Percentiles rank a stretch among this genome's conserved stretches.
phyloP scores from a whole-genome alignment of 2,329 filamentous ascomycete genomes.

The Calonectria multiphialidica region DNA sequence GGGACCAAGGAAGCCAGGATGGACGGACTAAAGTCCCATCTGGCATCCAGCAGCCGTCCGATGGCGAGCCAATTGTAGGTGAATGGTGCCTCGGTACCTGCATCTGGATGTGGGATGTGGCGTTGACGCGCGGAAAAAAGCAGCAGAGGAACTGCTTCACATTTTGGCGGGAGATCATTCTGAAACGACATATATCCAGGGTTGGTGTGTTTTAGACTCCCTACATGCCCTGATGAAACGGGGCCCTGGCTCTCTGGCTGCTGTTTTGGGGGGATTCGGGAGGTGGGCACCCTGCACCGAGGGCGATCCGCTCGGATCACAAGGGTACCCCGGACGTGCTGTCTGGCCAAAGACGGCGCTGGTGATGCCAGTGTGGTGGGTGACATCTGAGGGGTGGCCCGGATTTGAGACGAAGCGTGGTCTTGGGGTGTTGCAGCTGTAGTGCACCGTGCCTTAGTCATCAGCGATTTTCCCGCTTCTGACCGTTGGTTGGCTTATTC shows the following conservation, averaged over 20 bases:
- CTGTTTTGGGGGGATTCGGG: constrained; percentile 12
- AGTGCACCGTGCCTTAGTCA: constrained; percentile 21
- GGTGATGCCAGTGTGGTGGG: neutral
- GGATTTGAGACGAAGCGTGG: constrained; percentile 35
- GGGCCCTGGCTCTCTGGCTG: constrained; percentile 13
- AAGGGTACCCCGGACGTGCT: neutral
- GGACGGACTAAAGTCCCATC: neutral
- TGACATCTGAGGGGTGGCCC: neutral
- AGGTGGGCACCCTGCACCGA: neutral
- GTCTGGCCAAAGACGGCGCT: neutral
- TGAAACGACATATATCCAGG: constrained; percentile 17
- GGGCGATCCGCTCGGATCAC: constrained; percentile 14
- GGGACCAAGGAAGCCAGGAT: neutral
- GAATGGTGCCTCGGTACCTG: neutral
- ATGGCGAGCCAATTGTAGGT: neutral
- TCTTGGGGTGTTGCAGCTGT: constrained; percentile 23
- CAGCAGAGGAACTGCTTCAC: constrained; percentile 7
- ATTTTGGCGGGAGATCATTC: constrained; percentile 12
- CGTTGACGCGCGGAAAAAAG: constrained; percentile 7
- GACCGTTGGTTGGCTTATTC: constrained; percentile 1
- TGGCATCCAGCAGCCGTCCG: neutral
- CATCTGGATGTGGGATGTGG: neutral
- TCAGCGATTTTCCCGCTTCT: neutral
- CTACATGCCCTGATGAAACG: constrained; percentile 17
- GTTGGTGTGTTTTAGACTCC: constrained; percentile 15